Evolutionary conservation across 805 yeast genomes (phyloP).

Genomic region (Starmerella apicola): DNA sequence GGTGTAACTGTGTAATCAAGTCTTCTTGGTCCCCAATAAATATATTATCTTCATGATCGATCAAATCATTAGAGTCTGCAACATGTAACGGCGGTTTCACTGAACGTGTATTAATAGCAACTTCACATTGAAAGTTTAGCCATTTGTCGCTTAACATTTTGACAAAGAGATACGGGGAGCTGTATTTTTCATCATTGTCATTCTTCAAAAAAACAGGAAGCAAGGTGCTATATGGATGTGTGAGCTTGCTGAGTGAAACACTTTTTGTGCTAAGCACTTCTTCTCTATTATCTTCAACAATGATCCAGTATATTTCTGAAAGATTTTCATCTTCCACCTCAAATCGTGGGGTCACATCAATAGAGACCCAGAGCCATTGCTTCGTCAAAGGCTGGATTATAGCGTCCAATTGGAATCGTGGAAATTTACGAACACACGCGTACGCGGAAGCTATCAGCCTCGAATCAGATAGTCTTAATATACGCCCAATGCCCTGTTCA

Average conservation of each 20-base stretch:
- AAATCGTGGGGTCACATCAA: constrained; percentile 63
- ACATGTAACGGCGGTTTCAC: constrained; percentile 39
- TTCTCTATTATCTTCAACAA: constrained; percentile 77
- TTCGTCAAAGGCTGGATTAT: constrained; percentile 68
- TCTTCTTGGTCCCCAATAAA: too few species aligned
- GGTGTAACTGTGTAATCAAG: background rate
- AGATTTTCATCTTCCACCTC: constrained; percentile 50
- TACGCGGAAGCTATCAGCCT: constrained; percentile 43
- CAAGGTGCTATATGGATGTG: background rate
- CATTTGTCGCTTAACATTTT: constrained; percentile 68
- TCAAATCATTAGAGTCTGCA: background rate
- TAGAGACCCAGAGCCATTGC: constrained; percentile 48
- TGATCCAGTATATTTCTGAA: constrained; percentile 51
- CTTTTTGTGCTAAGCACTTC: constrained; percentile 38
- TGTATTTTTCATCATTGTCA: background rate
- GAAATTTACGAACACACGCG: constrained; percentile 58
- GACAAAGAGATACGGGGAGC: constrained; percentile 53
- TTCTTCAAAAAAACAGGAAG: background rate
- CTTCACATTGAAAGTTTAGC: constrained; percentile 59
- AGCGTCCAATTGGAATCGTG: constrained; percentile 47
- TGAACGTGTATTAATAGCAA: constrained; percentile 45
- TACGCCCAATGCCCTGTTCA: constrained; percentile 70
- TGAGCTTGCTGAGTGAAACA: background rate
- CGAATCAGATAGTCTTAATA: constrained; percentile 47
- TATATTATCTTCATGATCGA: background rate